A percentile compares a stretch with the other conserved stretches of the same genome.
Evolutionary conservation across 1,284 basidiomycete species (phyloP).

Genomic region (Entoloma clypeatum): DNA sequence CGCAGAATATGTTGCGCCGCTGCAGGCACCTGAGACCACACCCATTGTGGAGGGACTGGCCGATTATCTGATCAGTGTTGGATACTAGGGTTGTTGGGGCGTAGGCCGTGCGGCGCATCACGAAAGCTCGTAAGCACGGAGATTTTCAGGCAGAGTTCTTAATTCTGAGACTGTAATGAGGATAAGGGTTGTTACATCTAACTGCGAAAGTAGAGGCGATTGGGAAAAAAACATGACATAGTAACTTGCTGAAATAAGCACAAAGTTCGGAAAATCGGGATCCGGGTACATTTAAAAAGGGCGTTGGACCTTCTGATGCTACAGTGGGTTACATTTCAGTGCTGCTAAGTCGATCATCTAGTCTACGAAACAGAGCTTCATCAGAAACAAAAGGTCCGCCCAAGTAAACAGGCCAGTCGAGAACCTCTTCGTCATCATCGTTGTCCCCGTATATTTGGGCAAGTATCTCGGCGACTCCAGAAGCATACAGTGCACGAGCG

Average conservation of each 20-base stretch:
- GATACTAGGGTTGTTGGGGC: slow-evolving; percentile 40
- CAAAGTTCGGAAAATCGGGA: too few species aligned
- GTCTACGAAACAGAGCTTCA: slow-evolving; percentile 13
- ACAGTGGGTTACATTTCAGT: too few species aligned
- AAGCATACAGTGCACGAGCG: slow-evolving; percentile 7
- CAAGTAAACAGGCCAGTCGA: slow-evolving; percentile 10
- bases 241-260: too few species aligned
- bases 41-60: slow-evolving; percentile 72
- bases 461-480: slow-evolving; percentile 12
- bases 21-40: slow-evolving; percentile 72
- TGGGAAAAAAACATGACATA: too few species aligned
- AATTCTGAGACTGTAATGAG: slow-evolving; percentile 5
- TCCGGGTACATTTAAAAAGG: too few species aligned
- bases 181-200: too few species aligned
- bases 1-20: slow-evolving; percentile 70
- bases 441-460: slow-evolving; percentile 11
- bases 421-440: not conserved
- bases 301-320: too few species aligned
- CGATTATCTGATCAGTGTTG: slow-evolving; percentile 72
- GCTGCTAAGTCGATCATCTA: slow-evolving; percentile 7
- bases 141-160: slow-evolving; percentile 10
- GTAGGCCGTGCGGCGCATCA: slow-evolving; percentile 8
- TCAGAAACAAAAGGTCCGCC: slow-evolving; percentile 17
- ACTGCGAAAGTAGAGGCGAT: too few species aligned
- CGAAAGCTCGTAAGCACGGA: slow-evolving; percentile 16